Base-by-base conservation (phyloP, 805 yeast genomes). In the Zygosaccharomyces bisporus region DNA sequence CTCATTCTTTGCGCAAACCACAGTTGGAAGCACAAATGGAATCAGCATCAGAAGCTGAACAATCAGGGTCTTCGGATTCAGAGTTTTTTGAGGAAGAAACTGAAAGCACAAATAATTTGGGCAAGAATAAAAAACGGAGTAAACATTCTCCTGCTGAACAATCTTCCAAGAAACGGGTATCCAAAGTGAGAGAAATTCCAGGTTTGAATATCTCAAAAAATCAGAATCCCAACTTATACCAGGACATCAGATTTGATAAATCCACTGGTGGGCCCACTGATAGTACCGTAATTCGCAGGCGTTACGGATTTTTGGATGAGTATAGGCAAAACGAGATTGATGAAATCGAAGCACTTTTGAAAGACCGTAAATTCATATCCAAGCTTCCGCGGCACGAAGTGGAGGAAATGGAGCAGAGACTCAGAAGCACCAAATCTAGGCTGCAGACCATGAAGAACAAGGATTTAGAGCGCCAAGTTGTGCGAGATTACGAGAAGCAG, bases 81-180 rank as follows among this genome's bases (percentile, higher is more conserved):
- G 73, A 64, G 3, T 69, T 72, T 44, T 75, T 74, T 43, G 74
- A 70, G 50, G 71, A 61, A 32, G 65, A 56, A 1, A 56, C 62
- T 52, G 6, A 54, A 29, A 24, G 57, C 54, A 16, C 33, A 39
- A 16, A 41, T 13, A 46, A 47, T n/a, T 36, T 24, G 8, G 32
- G 36, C 5, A 40, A 27, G 13, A 52, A 33, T 34, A 55, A 46
- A 47, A 74, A 73, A 53, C 76, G 71, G 54, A 73, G 66, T 50
- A 91, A 90, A 60, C 96, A 91, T 69, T 96, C 95, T 0, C 99
- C 99, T 9, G 68, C 80, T 2, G 97, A 86, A 58, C 58, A 77
- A 19, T 83, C 93, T 5, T 70, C 95, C 0, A 88, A 84, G 63
- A 75, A 68, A 51, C 83, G 81, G 13, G 95, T 84, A 0, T 70